These are phyloP conservation scores for Herpetospermum pedunculosum DNA, from an alignment of 306 rosid species.

Conservation along the genomic window DNA sequence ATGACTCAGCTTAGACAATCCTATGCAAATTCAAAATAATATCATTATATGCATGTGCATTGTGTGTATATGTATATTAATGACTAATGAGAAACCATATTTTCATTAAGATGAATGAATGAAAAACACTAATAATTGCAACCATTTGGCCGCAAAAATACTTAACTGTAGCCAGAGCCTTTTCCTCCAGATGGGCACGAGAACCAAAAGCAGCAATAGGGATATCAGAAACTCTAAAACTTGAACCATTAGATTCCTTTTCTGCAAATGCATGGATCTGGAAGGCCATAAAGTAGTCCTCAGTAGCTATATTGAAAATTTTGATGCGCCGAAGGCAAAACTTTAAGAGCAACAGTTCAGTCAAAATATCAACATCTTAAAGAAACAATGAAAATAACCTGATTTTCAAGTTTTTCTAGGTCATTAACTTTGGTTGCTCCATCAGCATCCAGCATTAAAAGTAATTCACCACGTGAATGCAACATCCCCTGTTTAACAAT, in stretches of 20 bases:
- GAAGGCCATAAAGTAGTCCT: slow-evolving; percentile 14
- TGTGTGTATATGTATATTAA: not conserved
- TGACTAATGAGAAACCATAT: not conserved
- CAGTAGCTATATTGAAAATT: slow-evolving; percentile 3
- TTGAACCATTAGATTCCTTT: slow-evolving; percentile 37
- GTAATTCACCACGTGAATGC: slow-evolving; percentile 95
- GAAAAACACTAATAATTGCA: not conserved
- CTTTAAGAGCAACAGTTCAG: not conserved
- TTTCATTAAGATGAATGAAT: not conserved
- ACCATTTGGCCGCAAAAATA: slow-evolving; percentile 8
- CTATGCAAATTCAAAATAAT: not conserved
- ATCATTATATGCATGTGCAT: not conserved
- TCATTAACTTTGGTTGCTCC: slow-evolving; percentile 89
- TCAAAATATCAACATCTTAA: not conserved
- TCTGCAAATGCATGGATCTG: slow-evolving; percentile 55
- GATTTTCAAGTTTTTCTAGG: slow-evolving; percentile 82
- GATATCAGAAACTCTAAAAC: slow-evolving; percentile 59
- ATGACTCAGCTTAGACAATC: not conserved
- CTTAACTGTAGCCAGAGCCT: slow-evolving; percentile 83
- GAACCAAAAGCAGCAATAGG: slow-evolving; percentile 88
- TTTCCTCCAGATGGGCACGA: slow-evolving; percentile 93
- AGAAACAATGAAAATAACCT: slow-evolving; percentile 28
- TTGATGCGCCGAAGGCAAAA: not conserved
- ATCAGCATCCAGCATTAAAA: slow-evolving; percentile 97
- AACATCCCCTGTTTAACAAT: slow-evolving; percentile 93